phyloP scores from a whole-genome alignment of 441 rosid species.

The Pelargonium fulgidum region DNA sequence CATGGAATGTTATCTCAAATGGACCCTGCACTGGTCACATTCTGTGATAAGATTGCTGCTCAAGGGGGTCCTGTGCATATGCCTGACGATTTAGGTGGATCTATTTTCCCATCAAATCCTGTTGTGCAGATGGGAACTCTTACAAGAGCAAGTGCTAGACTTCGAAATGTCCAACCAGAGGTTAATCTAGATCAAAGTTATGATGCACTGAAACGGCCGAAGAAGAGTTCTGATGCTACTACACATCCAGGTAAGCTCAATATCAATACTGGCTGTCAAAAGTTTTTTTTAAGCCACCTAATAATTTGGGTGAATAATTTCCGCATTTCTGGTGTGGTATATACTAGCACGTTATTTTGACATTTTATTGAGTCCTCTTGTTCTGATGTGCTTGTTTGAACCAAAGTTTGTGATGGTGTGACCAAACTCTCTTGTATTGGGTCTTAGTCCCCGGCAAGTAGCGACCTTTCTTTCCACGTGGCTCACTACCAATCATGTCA shows the following conservation, averaged over 20 bases:
- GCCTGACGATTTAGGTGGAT: constrained; percentile 71
- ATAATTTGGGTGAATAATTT: background rate
- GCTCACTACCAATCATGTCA: background rate
- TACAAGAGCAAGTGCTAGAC: constrained; percentile 90
- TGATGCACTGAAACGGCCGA: constrained; percentile 69
- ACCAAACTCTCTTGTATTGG: too few species aligned
- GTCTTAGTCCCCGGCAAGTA: background rate
- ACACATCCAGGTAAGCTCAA: constrained; percentile 55
- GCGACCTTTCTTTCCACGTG: background rate
- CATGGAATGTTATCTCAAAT: constrained; percentile 95
- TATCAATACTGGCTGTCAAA: background rate
- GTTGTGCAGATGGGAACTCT: constrained; percentile 73
- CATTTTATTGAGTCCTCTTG: background rate
- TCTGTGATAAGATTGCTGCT: constrained; percentile 78
- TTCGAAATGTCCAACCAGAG: constrained; percentile 88
- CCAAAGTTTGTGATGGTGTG: background rate
- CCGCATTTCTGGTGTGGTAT: too few species aligned
- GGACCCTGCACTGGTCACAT: constrained; percentile 89
- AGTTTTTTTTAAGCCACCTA: background rate
- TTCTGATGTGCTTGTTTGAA: background rate
- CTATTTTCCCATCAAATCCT: constrained; percentile 58
- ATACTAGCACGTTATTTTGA: background rate
- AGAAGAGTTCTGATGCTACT: constrained; percentile 50
- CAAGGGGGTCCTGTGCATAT: constrained; percentile 81
- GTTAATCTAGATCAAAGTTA: constrained; percentile 65